Evolutionary conservation across 1,284 basidiomycete genomes (phyloP).

Genomic region (Sutorius eximius): DNA sequence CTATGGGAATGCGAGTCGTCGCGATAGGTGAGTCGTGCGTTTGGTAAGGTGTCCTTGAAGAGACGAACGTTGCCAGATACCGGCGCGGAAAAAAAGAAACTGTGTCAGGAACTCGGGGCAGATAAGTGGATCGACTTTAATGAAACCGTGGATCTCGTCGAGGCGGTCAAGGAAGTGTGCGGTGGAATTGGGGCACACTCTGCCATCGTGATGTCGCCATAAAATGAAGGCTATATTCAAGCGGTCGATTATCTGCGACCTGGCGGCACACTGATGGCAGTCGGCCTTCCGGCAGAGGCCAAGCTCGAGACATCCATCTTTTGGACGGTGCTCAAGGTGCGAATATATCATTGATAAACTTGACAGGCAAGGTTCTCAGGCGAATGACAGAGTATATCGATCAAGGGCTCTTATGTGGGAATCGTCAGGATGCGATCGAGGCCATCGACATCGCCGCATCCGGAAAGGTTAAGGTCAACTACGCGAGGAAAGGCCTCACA

Average conservation of each 20-base stretch:
- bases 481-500: conserved; percentile 47
- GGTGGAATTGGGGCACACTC: conserved; percentile 77
- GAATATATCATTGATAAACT: not conserved
- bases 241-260: conserved; percentile 70
- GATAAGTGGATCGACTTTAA: conserved; percentile 82
- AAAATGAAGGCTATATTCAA: conserved; percentile 62
- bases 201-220: conserved; percentile 66
- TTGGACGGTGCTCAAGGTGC: conserved; percentile 67
- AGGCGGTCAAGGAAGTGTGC: conserved; percentile 61
- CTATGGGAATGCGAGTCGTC: conserved; percentile 76
- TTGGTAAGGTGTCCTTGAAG: not conserved
- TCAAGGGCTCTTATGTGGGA: conserved; percentile 79
- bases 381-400: conserved; percentile 48
- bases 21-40: conserved; percentile 56
- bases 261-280: conserved; percentile 69
- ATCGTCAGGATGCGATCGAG: conserved; percentile 72
- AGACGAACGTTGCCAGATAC: conserved; percentile 45
- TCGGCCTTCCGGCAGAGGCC: conserved; percentile 68
- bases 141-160: conserved; percentile 58
- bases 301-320: conserved; percentile 69
- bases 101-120: conserved; percentile 71
- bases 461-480: conserved; percentile 67
- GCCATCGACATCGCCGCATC: conserved; percentile 69
- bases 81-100: conserved; percentile 72
- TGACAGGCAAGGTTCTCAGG: not conserved